Evolutionary conservation across 106 monocot species (phyloP), one percentile per base, ranked within the genome.

Genomic region (Amphibolis antarctica): DNA sequence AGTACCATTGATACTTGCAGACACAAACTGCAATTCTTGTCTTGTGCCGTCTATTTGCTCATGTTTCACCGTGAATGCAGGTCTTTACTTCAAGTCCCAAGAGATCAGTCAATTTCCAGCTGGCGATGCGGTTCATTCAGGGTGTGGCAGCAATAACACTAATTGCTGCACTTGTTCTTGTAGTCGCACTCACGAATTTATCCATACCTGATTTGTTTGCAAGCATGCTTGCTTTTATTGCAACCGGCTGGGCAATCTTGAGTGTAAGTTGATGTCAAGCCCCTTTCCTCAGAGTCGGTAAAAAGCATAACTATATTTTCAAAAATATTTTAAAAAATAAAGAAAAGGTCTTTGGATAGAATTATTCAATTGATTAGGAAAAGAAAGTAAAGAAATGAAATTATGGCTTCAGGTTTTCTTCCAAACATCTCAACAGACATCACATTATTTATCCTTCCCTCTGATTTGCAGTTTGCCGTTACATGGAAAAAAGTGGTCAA

Each of bases 211-310:
- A 93, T 60, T 50, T 93, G 25, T 93, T 93, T 65, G 93, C 93
- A 21, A 79, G 93, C 52, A 56, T 70, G 28, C 69, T 93, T 50
- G 93, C 81, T 63, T 89, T 93, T 59, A 65, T 93, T 46, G 76
- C 93, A 18, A 93, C 93, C 68, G 93, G 89, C 18, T 93, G 93
- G 93, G 71, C 59, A 28, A 65, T 89, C 28, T 66, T 93, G 47
- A 89, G 72, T 60, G 93, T 93, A 83, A 81, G 88, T 85, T 60
- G 28, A 63, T 36, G 11, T 31, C 11, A 65, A 29, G 22, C 15
- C 7, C 12, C 54, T 56, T 46, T 56, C 20, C 54, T 7, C 7
- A 36, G 2, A 7, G 36, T 36, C 7, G 4, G 7, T 7, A 36
- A 36, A 36, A 2, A 36, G 2, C 36, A 2, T 36, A 36, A 2